These are phyloP conservation scores for Lignosus rhinocerotis DNA, from an alignment of 1,284 basidiomycete species.

Conservation along the genomic window DNA sequence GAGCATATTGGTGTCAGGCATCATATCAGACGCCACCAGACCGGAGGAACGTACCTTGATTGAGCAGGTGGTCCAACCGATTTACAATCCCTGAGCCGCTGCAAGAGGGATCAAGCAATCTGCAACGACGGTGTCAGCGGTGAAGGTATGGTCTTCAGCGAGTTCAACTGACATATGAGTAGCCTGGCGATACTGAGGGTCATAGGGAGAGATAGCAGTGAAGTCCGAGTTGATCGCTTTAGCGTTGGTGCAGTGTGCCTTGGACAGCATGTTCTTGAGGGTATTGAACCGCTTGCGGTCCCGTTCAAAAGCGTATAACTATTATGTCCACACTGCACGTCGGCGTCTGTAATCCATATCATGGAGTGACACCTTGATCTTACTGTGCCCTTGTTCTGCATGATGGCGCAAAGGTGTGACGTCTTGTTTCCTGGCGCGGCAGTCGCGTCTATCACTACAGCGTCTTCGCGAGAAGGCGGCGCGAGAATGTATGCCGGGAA, in stretches of 20 bases:
- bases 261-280: conserved; percentile 79
- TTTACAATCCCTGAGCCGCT: conserved; percentile 93
- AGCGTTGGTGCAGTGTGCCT: conserved; percentile 80
- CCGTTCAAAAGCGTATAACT: conserved; percentile 88
- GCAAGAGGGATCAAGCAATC: conserved; percentile 90
- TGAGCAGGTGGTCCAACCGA: conserved; percentile 82
- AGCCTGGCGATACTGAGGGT: conserved; percentile 60
- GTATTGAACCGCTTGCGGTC: conserved; percentile 80
- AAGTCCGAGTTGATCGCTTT: conserved; percentile 78
- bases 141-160: not conserved
- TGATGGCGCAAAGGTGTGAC: conserved; percentile 87
- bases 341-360: not conserved
- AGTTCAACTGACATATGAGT: conserved; percentile 79
- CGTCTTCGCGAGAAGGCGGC: conserved; percentile 52
- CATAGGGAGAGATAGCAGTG: conserved; percentile 66
- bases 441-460: conserved; percentile 88
- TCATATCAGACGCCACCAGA: not conserved
- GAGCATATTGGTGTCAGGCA: no score
- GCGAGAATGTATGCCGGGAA: conserved; percentile 87
- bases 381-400: conserved; percentile 80
- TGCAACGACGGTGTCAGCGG: conserved; percentile 30
- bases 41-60: conserved; percentile 47
- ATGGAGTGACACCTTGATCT: not conserved
- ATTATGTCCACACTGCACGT: not conserved
- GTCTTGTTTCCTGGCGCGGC: conserved; percentile 99